Evolutionary conservation across 2,329 filamentous ascomycete genomes (phyloP), one percentile per base, ranked within the genome.

Genomic region (Colletotrichum zoysiae): DNA sequence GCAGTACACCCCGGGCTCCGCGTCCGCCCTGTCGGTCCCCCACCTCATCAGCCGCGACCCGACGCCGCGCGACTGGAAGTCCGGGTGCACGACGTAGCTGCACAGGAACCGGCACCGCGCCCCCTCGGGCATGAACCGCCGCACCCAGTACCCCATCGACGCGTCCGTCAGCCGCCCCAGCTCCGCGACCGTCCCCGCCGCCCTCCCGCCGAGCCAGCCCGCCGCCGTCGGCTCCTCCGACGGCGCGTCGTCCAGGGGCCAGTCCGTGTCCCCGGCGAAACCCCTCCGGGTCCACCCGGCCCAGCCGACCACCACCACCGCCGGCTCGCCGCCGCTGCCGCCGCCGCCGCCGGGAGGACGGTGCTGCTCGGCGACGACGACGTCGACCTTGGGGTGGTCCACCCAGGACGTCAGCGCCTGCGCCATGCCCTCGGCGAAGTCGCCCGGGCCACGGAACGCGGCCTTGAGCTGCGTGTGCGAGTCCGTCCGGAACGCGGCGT

Each of bases 221-320:
- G n/a, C 40, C 20, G 40, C 65, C 9, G 9, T 38, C n/a, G 65
- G 70, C 23, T 71, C 70, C 38, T 69, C 59, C 0, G 46, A 12
- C 2, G 60, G 61, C n/a, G 26, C 75, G 16, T 77, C 76, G 5
- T 40, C 55, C 20, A 67, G 61, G 12, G 74, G 64, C 8, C 78
- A 76, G 57, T 76, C 80, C 18, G 14, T 9, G 14, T 72, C 71
- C 2, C 76, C 59, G 2, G 75, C 73, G 46, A 82, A 74, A 26
- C 76, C 77, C 5, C 73, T 73, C 18, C 79, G 76, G 11, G 75
- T 78, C 81, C 81, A 84, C 38, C 78, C 78, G 9, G 76, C 75
- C 76, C 78, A 82, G 5, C 81, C 82, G 16, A 80, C 62, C 38
- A 80, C 82, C 18, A 80, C 62, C 38, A 80, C 82, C 18, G 79